Conservation (phyloP, 2,329 filamentous ascomycete genomes). For the Talaromyces sp. region DNA sequence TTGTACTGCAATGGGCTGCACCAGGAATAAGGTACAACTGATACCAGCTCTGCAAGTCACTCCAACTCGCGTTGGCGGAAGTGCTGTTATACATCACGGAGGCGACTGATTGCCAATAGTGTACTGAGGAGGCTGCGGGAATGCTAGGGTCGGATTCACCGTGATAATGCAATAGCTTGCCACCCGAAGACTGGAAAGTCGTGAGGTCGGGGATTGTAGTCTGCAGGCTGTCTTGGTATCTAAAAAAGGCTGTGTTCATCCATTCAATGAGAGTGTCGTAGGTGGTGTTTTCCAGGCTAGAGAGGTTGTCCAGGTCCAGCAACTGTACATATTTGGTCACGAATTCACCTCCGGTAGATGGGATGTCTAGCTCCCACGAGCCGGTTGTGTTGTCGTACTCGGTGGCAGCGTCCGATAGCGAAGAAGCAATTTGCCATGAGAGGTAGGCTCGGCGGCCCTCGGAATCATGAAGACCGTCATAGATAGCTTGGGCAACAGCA, state of each 20-base stretch:
- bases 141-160: neutral
- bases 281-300: slow-evolving; percentile 47
- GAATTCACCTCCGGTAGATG: neutral
- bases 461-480: slow-evolving; percentile 41
- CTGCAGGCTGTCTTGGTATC: slow-evolving; percentile 50
- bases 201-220: slow-evolving; percentile 27
- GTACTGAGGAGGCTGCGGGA: neutral
- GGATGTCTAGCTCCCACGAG: neutral
- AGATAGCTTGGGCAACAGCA: slow-evolving; percentile 25
- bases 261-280: slow-evolving; percentile 54
- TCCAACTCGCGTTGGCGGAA: neutral
- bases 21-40: neutral
- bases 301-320: slow-evolving; percentile 37
- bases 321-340: slow-evolving; percentile 24
- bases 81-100: neutral
- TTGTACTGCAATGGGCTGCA: neutral
- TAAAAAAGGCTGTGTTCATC: slow-evolving; percentile 47
- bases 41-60: neutral
- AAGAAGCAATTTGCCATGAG: slow-evolving; percentile 27
- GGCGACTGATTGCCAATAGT: neutral
- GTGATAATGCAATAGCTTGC: neutral
- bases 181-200: neutral
- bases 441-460: slow-evolving; percentile 43
- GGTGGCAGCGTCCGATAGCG: slow-evolving; percentile 27
- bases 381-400: slow-evolving; percentile 17